A percentile compares a stretch with the other conserved stretches of the same genome.
phyloP scores from a whole-genome alignment of 768 basidiomycete genomes.

The Kwoniella sp. region DNA sequence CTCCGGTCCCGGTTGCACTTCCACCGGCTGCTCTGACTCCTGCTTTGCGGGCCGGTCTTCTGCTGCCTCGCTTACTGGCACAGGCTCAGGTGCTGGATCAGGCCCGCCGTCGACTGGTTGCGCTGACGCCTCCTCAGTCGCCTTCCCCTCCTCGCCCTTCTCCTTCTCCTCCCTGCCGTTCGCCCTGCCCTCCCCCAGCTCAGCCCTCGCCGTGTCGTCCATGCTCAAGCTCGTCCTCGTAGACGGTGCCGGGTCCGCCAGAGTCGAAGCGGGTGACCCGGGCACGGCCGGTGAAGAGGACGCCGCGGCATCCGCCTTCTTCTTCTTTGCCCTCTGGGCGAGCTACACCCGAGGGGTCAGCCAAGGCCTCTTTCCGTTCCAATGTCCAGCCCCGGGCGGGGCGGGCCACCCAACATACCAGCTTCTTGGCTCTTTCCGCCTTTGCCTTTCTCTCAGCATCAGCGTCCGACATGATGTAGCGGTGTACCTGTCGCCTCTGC shows the following conservation, averaged over 20 bases:
- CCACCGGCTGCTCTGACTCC: neutral
- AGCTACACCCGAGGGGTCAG: conserved; percentile 28
- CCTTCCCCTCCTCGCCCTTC: neutral
- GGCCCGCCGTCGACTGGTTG: no score
- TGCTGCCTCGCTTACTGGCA: no score
- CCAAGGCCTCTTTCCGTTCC: no score
- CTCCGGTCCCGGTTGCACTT: no score
- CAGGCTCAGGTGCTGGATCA: no score
- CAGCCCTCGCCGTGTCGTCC: conserved; percentile 25
- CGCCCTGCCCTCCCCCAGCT: conserved; percentile 7
- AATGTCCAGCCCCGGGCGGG: no score
- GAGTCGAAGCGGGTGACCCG: conserved; percentile 26
- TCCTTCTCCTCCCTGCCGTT: neutral
- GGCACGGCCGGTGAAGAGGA: conserved; percentile 17
- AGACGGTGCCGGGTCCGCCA: conserved; percentile 21
- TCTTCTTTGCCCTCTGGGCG: conserved; percentile 31
- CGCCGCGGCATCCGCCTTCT: conserved; percentile 9
- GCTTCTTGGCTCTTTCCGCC: conserved; percentile 46
- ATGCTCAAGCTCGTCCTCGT: conserved; percentile 36
- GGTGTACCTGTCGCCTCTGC: no score
- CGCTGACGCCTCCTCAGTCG: neutral
- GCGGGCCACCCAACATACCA: conserved; percentile 32
- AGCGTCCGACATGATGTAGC: conserved; percentile 28
- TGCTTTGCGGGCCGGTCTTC: neutral
- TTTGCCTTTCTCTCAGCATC: conserved; percentile 47